These are phyloP conservation scores for Neurospora sp. DNA, from an alignment of 495 filamentous ascomycete genomes.

Conservation along the genomic window DNA sequence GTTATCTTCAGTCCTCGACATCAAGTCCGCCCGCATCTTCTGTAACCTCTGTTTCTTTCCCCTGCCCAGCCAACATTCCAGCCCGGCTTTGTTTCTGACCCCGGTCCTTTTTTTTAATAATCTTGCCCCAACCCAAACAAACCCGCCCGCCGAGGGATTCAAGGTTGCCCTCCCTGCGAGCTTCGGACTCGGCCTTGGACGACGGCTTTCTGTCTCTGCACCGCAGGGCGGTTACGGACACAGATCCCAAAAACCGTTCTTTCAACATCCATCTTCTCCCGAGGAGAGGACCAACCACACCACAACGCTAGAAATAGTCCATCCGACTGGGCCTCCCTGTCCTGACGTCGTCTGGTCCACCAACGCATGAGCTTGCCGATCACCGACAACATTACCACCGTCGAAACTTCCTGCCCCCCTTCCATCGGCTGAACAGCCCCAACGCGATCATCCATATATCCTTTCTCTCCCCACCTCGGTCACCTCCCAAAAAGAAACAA, in stretches of 20 bases:
- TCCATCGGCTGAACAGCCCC: slow-evolving; percentile 10
- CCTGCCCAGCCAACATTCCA: background rate
- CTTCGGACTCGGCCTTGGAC: background rate
- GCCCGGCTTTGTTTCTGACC: background rate
- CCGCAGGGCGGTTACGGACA: slow-evolving; percentile 23
- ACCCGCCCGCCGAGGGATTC: background rate
- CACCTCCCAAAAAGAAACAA: slow-evolving; percentile 12
- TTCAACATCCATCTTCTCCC: background rate
- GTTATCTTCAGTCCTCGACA: background rate
- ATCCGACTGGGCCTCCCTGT: background rate
- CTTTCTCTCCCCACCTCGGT: slow-evolving; percentile 2
- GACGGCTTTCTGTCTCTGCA: slow-evolving; percentile 10
- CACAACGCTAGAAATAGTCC: slow-evolving; percentile 1
- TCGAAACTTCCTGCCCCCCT: slow-evolving; percentile 18
- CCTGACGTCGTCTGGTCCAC: slow-evolving; percentile 1
- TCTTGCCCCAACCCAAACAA: background rate
- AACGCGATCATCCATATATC: background rate
- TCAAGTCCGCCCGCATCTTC: background rate
- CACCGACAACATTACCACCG: slow-evolving; percentile 3
- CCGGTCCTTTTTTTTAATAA: background rate
- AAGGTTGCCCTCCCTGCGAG: background rate
- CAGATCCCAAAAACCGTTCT: background rate
- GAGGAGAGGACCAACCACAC: slow-evolving; percentile 2
- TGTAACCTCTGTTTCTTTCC: background rate
- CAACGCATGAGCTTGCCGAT: slow-evolving; percentile 18